phyloP scores from a whole-genome alignment of 768 basidiomycete genomes.

The Lenzites betulinus region DNA sequence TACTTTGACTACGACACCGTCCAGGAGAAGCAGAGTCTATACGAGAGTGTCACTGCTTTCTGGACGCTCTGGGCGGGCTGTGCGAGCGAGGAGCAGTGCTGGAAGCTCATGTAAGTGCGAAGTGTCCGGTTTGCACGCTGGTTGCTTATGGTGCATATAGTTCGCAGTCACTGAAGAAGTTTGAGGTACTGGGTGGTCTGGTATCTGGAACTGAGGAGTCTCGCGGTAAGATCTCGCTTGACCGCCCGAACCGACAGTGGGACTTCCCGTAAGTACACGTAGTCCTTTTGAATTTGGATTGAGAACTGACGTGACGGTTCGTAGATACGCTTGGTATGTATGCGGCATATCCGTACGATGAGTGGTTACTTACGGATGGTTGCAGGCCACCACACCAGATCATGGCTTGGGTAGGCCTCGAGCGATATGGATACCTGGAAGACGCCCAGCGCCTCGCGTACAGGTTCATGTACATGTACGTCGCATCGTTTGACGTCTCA shows the following conservation, averaged over 20 bases:
- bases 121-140: not conserved
- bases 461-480: slow-evolving; percentile 95
- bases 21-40: slow-evolving; percentile 86
- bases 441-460: slow-evolving; percentile 94
- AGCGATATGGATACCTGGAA: slow-evolving; percentile 93
- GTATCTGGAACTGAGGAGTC: slow-evolving; percentile 98
- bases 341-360: not conserved
- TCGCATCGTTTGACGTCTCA: slow-evolving; percentile 16
- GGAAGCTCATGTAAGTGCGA: slow-evolving; percentile 82
- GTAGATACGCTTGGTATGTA: slow-evolving; percentile 68
- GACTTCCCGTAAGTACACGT: slow-evolving; percentile 80
- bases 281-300: not conserved
- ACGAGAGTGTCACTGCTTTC: slow-evolving; percentile 95
- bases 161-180: slow-evolving; percentile 86
- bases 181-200: slow-evolving; percentile 93
- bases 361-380: slow-evolving; percentile 15
- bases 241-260: slow-evolving; percentile 98
- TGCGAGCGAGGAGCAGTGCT: slow-evolving; percentile 93
- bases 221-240: slow-evolving; percentile 91
- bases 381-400: slow-evolving; percentile 94
- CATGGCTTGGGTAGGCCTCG: slow-evolving; percentile 97
- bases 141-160: slow-evolving; percentile 41
- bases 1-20: slow-evolving; percentile 98
- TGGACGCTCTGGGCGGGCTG: slow-evolving; percentile 99
- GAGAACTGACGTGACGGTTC: slow-evolving; percentile 18